Base-by-base conservation (phyloP, 768 basidiomycete genomes). In the Leccinellum luteum region DNA sequence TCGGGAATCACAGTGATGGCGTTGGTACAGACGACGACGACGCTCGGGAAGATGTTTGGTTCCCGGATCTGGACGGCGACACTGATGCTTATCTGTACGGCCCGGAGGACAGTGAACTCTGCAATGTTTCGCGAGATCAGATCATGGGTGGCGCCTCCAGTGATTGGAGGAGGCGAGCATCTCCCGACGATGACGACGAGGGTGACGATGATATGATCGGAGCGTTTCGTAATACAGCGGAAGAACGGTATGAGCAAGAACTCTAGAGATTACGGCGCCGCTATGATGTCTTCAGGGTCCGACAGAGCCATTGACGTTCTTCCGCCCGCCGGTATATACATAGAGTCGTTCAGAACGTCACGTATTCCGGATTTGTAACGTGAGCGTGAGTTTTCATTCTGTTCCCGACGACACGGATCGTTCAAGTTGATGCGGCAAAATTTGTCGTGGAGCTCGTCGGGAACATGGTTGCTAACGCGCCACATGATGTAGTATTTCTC, bases 111-210 rank as follows among this genome's bases (percentile, higher is more conserved):
- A 19, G 45, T 54, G 53, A 56, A 58, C 57, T 19, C 7, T 43
- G 15, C 14, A 45, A 19, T 43, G 12, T 49, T 13, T 64, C 55
- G 51, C 62, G 34, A 51, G 31, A 55, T 51, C 54, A 57, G 51
- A 56, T 28, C 19, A 19, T 43, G 31, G 51, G 51, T 21, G 71
- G 67, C 19, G 70, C 51, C 30, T 72, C 72, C 56, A 75, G 78
- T 1, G 76, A 78, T 53, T 83, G 83, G 83, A 69, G 83, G 83
- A 69, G 80, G 56, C 70, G 74, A 23, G 52, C 69, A 56, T 76
- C 74, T 44, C 74, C 76, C 25, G 77, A 70, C 30, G 56, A 48
- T 19, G 53, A 51, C 41, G 41, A 43, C 19, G 41, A 43, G n/a
- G 19, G 41, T 15, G 56, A 45, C 1, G 56, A 50, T 25, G 34